Conservation (phyloP, 345 rosid species). For the Dipteronia dyeriana region DNA sequence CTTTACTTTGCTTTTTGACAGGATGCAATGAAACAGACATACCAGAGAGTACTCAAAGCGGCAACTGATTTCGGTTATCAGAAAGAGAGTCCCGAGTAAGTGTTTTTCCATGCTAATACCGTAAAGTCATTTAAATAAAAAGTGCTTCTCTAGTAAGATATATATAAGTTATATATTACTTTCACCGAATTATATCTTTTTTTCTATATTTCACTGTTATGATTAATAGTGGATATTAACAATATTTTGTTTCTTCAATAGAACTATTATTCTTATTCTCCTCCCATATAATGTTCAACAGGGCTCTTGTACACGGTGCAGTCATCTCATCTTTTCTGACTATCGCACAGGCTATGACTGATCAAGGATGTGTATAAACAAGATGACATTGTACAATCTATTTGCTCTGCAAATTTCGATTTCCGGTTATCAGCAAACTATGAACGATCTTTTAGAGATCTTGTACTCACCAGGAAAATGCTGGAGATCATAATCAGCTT, state of each 20-base stretch:
- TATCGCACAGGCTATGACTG: constrained; percentile 97
- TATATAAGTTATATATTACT: not conserved
- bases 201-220: not conserved
- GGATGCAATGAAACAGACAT: constrained; percentile 97
- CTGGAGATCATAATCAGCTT: constrained; percentile 9
- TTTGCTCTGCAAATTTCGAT: constrained; percentile 1
- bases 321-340: constrained; percentile 86
- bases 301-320: constrained; percentile 89
- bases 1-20: constrained; percentile 34
- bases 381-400: constrained; percentile 8
- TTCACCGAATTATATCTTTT: not conserved
- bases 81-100: constrained; percentile 96
- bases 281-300: constrained; percentile 30
- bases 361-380: constrained; percentile 91
- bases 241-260: not conserved
- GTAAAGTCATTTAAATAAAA: no score
- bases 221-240: not conserved
- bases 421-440: not conserved
- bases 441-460: not conserved
- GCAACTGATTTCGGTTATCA: constrained; percentile 93
- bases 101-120: constrained; percentile 18
- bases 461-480: not conserved
- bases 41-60: constrained; percentile 84
- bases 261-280: not conserved
- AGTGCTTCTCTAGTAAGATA: not conserved